A percentile compares a stretch with the other conserved stretches of the same genome.
Evolutionary conservation across 2,329 filamentous ascomycete genomes (phyloP).

Genomic region (Parastagonospora nodorum): DNA sequence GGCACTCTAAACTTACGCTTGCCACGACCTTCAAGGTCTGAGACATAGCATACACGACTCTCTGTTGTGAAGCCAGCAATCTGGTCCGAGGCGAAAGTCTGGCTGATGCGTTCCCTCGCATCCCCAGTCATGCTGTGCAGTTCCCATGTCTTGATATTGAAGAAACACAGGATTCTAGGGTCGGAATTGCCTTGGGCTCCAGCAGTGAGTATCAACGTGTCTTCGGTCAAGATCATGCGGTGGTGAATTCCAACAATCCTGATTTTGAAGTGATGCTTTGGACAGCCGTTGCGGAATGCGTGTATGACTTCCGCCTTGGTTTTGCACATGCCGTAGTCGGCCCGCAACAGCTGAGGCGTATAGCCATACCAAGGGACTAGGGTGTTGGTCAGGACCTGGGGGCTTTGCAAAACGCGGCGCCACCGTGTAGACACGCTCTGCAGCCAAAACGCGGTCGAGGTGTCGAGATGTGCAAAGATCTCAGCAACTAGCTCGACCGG

Average conservation of each 20-base stretch:
- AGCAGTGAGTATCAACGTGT: conserved; percentile 21
- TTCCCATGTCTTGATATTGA: conserved; percentile 30
- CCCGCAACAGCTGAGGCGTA: conserved; percentile 12
- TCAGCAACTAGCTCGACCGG: conserved; percentile 46
- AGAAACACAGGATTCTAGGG: conserved; percentile 16
- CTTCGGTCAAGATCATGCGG: conserved; percentile 12
- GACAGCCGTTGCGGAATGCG: conserved; percentile 28
- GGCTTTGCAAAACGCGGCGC: conserved; percentile 33
- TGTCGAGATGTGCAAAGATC: conserved; percentile 43
- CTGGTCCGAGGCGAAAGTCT: conserved; percentile 25
- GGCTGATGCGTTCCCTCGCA: conserved; percentile 26
- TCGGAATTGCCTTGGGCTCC: not conserved
- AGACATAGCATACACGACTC: conserved; percentile 24
- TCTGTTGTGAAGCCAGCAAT: conserved; percentile 28
- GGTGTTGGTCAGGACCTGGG: conserved; percentile 21
- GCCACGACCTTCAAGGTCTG: conserved; percentile 12
- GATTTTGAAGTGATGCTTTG: conserved; percentile 3
- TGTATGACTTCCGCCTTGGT: conserved; percentile 30
- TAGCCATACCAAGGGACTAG: conserved; percentile 31
- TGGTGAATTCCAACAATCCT: not conserved
- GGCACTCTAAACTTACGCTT: conserved; percentile 28
- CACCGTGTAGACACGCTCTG: conserved; percentile 43
- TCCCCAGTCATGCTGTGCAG: conserved; percentile 12
- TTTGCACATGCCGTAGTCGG: conserved; percentile 18
- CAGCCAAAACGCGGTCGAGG: conserved; percentile 31